Conservation (phyloP, 352 stramenopile genomes). For the Phytopythium ostracodes region DNA sequence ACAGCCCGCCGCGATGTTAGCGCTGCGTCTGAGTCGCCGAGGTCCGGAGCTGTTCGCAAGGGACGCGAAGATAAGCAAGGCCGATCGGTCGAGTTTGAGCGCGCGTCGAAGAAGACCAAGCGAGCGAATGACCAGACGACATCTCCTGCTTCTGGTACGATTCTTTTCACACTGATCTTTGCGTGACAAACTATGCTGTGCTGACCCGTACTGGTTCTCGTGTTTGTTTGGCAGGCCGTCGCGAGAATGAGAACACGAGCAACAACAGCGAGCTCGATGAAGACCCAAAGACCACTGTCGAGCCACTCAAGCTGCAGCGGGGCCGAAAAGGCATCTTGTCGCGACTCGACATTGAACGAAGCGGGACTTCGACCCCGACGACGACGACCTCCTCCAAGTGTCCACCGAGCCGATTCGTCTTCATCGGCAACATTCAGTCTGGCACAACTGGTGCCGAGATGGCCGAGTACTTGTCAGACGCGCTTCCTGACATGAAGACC, state of each 20-base stretch:
- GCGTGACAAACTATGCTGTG: background rate
- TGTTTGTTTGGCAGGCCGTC: background rate
- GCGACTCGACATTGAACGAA: background rate
- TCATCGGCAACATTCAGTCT: conserved; percentile 58
- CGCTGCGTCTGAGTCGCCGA: background rate
- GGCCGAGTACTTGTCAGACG: conserved; percentile 39
- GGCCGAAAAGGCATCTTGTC: conserved; percentile 3
- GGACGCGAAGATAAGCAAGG: conserved; percentile 19
- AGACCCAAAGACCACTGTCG: conserved; percentile 8
- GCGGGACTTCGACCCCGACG: background rate
- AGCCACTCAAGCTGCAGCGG: conserved; percentile 7
- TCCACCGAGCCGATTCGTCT: conserved; percentile 64
- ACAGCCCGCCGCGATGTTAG: background rate
- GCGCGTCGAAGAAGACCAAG: conserved; percentile 28
- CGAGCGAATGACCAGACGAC: background rate
- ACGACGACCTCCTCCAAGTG: conserved; percentile 30
- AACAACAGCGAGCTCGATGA: conserved; percentile 7
- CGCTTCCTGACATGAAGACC: conserved; percentile 41
- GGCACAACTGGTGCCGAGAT: conserved; percentile 39
- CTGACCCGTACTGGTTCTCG: background rate
- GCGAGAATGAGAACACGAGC: conserved; percentile 6
- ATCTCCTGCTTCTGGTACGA: conserved; percentile 1
- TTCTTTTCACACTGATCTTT: background rate
- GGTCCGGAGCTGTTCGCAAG: conserved; percentile 18
- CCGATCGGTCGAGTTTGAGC: conserved; percentile 12